Conservation (phyloP, 2,329 filamentous ascomycete genomes). For the Penicillium sp. region DNA sequence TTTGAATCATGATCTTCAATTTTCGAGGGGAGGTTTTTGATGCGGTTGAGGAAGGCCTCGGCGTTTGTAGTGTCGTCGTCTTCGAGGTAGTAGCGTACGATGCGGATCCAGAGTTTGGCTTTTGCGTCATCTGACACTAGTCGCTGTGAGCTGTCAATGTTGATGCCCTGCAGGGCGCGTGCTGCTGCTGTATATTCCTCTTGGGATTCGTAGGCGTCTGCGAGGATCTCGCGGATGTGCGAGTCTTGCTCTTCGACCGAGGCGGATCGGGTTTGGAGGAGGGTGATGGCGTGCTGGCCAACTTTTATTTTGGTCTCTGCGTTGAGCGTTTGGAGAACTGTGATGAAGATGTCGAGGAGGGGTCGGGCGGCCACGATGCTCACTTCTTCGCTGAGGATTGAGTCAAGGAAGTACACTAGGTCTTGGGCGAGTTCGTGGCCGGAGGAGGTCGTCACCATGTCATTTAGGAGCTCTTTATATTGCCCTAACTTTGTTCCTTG, state of each 20-base stretch:
- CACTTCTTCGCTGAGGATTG: conserved; percentile 65
- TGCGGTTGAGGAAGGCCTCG: conserved; percentile 85
- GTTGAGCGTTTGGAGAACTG: conserved; percentile 52
- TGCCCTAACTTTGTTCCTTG: conserved; percentile 51
- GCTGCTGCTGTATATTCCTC: conserved; percentile 80
- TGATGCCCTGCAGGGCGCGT: conserved; percentile 73
- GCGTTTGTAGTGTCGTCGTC: conserved; percentile 84
- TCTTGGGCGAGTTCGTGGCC: conserved; percentile 54
- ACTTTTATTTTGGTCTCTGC: conserved; percentile 68
- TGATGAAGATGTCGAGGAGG: conserved; percentile 67
- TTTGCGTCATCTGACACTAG: conserved; percentile 77
- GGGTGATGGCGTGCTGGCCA: conserved; percentile 66
- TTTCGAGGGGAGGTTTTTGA: conserved; percentile 82
- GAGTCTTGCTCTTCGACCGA: conserved; percentile 84
- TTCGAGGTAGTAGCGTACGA: conserved; percentile 90
- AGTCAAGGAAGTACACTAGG: conserved; percentile 64
- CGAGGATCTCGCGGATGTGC: conserved; percentile 72
- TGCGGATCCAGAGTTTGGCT: conserved; percentile 83
- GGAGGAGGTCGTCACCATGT: conserved; percentile 49
- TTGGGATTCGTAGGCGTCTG: conserved; percentile 74
- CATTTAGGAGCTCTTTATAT: conserved; percentile 57
- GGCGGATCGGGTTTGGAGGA: conserved; percentile 63
- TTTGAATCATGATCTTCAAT: conserved; percentile 69
- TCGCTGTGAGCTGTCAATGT: conserved; percentile 83
- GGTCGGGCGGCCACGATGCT: conserved; percentile 72